These are phyloP conservation scores for Aspergillus uvarum DNA, from an alignment of 2,329 filamentous ascomycete species.

Conservation along the genomic window DNA sequence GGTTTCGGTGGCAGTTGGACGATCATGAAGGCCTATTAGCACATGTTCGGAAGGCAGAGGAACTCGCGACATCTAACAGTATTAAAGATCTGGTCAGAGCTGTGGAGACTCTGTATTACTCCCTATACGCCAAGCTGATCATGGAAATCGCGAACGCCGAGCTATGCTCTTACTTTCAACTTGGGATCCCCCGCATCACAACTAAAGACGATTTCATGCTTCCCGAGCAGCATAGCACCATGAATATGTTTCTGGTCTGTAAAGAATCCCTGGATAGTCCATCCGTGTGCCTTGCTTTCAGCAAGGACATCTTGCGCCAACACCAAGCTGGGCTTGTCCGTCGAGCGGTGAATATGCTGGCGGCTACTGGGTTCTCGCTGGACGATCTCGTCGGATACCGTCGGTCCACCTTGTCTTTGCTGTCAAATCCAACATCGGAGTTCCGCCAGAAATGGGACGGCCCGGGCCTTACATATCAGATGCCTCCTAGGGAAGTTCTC, in stretches of 20 bases:
- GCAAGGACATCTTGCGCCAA: conserved; percentile 27
- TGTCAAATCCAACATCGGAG: conserved; percentile 21
- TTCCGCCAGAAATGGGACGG: conserved; percentile 34
- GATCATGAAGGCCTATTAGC: conserved; percentile 28
- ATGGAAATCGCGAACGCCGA: conserved; percentile 39
- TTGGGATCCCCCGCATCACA: conserved; percentile 22
- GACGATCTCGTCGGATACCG: conserved; percentile 34
- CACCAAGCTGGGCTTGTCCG: conserved; percentile 33
- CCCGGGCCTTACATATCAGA: conserved; percentile 30
- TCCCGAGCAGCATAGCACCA: conserved; percentile 37
- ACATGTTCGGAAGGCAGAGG: conserved; percentile 34
- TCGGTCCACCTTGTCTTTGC: conserved; percentile 24
- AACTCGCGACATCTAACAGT: conserved; percentile 27
- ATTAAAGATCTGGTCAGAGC: conserved; percentile 33
- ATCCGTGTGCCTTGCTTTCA: conserved; percentile 26
- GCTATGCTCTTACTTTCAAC: conserved; percentile 33
- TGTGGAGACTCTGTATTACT: conserved; percentile 39
- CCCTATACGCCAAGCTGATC: conserved; percentile 37
- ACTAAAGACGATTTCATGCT: conserved; percentile 23
- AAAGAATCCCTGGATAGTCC: conserved; percentile 33
- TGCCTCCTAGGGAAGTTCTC: conserved; percentile 31
- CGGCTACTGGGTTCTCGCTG: conserved; percentile 12
- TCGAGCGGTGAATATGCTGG: conserved; percentile 21
- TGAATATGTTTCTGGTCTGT: conserved; percentile 34
- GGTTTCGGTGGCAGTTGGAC: conserved; percentile 30